These are phyloP conservation scores for Aspergillus sp. DNA, from an alignment of 2,329 filamentous ascomycete genomes.

Conservation along the genomic window DNA sequence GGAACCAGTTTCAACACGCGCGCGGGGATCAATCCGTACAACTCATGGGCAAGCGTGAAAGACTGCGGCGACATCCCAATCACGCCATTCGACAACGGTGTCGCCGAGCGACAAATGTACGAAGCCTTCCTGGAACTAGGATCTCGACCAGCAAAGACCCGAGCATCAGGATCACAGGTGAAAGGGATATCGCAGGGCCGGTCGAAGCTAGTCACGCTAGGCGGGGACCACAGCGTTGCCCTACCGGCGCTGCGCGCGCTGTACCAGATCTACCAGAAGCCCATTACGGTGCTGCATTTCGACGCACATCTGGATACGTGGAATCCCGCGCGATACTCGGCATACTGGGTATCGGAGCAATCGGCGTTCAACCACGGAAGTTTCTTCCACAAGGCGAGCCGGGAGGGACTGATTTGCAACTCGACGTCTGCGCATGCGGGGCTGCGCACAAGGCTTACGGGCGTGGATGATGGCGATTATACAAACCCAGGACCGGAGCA, in stretches of 20 bases:
- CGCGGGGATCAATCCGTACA: conserved; percentile 75
- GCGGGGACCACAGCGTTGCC: conserved; percentile 65
- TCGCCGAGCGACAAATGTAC: conserved; percentile 77
- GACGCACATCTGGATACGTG: conserved; percentile 77
- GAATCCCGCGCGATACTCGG: conserved; percentile 70
- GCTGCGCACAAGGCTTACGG: conserved; percentile 66
- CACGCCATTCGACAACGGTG: conserved; percentile 74
- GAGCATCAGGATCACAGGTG: conserved; percentile 17
- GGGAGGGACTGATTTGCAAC: conserved; percentile 71
- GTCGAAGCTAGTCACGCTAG: conserved; percentile 57
- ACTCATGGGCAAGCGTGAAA: conserved; percentile 66
- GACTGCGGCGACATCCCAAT: conserved; percentile 90
- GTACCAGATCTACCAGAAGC: conserved; percentile 52
- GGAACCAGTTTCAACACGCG: conserved; percentile 77
- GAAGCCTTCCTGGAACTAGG: conserved; percentile 66
- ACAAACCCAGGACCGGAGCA: conserved; percentile 61
- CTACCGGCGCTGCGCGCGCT: conserved; percentile 62
- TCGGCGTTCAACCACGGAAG: conserved; percentile 77
- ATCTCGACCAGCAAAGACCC: conserved; percentile 33
- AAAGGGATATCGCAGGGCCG: conserved; percentile 28
- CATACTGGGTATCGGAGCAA: conserved; percentile 63
- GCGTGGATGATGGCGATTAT: conserved; percentile 58
- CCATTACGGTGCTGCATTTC: conserved; percentile 65
- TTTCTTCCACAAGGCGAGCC: conserved; percentile 83
- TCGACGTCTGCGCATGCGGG: conserved; percentile 71